Base-by-base conservation (phyloP, 140 eudicot genomes). In the Flaveria floridana region DNA sequence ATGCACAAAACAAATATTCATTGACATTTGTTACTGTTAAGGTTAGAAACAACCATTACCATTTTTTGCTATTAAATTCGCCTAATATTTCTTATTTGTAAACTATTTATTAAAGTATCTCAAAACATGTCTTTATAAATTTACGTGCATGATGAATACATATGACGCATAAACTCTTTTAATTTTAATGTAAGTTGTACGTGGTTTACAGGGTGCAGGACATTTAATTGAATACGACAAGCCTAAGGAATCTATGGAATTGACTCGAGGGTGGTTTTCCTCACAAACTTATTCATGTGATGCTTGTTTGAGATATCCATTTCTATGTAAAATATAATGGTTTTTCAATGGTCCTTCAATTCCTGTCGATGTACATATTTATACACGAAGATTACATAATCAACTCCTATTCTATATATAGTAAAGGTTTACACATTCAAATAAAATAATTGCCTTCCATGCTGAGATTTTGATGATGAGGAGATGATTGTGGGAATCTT, bases 191-290 rank as follows among this genome's bases (percentile, higher is more conserved):
- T 2, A 66, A 7, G 2, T 16, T 10, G 1, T 34, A 34, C 39
- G 18, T 1, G 2, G 28, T 18, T 51, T 57, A 19, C 39, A 72
- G 68, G 77, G 77, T 2, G 77, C 77, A 19, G 77, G 77, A 57
- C 77, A 72, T 57, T 12, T 72, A n/a, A 52, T 72, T 16, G 57
- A 55, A 20, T 6, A 0, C 2, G 23, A 39, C 57, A 72, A 72
- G 68, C 77, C 68, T 21, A 72, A 56, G 18, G 77, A 72, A 72
- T 37, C 41, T 34, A 16, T 72, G 44, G 57, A 8, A 41, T 20
- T 57, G 28, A n/a, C 25, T 0, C 67, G 42, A 23, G 23, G 23
- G n/a, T 72, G 77, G 77, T 57, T 57, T 2, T 19, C 39, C 8
- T 72, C 77, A 19, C 68, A 72, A 72, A 20, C 19, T 55, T 53